Conservation (phyloP, 2,329 filamentous ascomycete genomes). For the Zasmidium angulare region DNA sequence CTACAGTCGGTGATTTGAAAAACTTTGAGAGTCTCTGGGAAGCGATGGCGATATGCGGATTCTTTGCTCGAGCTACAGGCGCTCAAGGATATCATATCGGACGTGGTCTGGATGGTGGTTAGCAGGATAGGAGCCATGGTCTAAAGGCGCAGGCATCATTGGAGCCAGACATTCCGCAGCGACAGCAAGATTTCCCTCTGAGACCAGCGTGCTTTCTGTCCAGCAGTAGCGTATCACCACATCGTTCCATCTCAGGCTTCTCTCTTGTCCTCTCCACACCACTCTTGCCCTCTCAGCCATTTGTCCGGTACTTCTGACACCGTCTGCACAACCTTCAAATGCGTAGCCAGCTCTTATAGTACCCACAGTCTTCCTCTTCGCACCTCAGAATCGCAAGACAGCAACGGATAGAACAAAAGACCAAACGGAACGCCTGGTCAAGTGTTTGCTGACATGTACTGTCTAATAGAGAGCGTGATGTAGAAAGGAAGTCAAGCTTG, state of each 20-base stretch:
- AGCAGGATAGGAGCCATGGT: too few relatives aligned
- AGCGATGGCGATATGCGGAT: background rate
- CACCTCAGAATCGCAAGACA: conserved; percentile 26
- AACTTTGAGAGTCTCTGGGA: background rate
- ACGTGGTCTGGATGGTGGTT: too few relatives aligned
- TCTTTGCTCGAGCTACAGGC: too few relatives aligned
- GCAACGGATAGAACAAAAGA: conserved; percentile 13
- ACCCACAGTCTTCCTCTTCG: conserved; percentile 27
- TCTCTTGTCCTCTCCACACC: background rate
- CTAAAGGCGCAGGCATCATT: too few relatives aligned
- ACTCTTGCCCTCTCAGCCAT: background rate
- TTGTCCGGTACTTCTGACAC: conserved; percentile 30
- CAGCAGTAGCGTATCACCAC: too few relatives aligned
- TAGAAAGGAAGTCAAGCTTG: conserved; percentile 5
- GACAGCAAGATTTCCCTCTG: too few relatives aligned
- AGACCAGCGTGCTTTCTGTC: too few relatives aligned
- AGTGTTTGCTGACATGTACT: conserved; percentile 20
- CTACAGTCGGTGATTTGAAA: background rate
- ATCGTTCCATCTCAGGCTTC: background rate
- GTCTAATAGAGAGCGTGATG: conserved; percentile 18
- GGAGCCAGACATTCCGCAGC: too few relatives aligned
- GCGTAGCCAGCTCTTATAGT: conserved; percentile 31
- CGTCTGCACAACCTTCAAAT: conserved; percentile 26
- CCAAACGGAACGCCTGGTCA: conserved; percentile 9
- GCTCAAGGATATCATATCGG: background rate